phyloP scores from a whole-genome alignment of 2,329 filamentous ascomycete genomes.

The Ploettnerulaceae sp. region DNA sequence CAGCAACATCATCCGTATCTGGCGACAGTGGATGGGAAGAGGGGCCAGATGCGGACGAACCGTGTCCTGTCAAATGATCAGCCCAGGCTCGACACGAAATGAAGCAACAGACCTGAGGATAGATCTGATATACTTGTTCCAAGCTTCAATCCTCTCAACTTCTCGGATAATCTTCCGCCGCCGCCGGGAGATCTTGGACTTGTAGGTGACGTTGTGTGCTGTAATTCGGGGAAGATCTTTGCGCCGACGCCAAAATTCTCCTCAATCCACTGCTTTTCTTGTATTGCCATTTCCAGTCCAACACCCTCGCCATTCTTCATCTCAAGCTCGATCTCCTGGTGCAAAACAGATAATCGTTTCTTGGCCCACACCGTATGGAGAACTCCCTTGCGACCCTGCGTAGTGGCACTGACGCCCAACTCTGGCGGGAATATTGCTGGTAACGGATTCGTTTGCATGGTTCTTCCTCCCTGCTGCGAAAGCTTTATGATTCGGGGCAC shows the following conservation, averaged over 20 bases:
- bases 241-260: conserved; percentile 56
- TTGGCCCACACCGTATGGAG: conserved; percentile 85
- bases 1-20: conserved; percentile 57
- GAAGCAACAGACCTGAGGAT: conserved; percentile 44
- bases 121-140: conserved; percentile 68
- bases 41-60: background rate
- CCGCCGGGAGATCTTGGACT: conserved; percentile 56
- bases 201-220: conserved; percentile 40
- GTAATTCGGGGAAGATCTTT: conserved; percentile 28
- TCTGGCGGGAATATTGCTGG: conserved; percentile 82
- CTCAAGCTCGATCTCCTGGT: conserved; percentile 72
- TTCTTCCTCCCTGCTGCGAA: conserved; percentile 38
- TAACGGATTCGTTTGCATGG: conserved; percentile 67
- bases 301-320: conserved; percentile 76
- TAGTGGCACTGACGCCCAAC: conserved; percentile 60
- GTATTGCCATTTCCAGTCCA: conserved; percentile 75
- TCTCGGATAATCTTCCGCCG: conserved; percentile 68
- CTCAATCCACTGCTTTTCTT: conserved; percentile 82
- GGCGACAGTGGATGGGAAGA: conserved; percentile 52
- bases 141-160: conserved; percentile 72
- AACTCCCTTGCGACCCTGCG: conserved; percentile 72
- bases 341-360: conserved; percentile 68
- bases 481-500: conserved; percentile 72
- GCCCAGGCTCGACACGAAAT: background rate
- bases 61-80: conserved; percentile 11